Evolutionary conservation across 1,139 yeast species (phyloP), one percentile per base, ranked within the genome.

Genomic region (Candida freyschussii): DNA sequence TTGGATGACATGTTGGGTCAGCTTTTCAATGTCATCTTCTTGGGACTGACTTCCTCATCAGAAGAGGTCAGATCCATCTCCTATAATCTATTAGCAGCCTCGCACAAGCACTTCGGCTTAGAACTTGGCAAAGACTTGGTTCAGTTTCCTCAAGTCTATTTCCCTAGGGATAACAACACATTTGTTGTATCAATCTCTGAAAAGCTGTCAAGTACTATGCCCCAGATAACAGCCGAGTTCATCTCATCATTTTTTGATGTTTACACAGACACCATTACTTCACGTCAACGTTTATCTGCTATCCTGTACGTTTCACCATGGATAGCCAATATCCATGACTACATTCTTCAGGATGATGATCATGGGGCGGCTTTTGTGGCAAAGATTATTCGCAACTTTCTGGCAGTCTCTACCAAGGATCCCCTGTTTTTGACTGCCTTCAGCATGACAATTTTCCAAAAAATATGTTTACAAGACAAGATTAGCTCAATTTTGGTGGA

Each of bases 401-500:
- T 86, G 40, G 65, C 71, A 24, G 65, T 82, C 21, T 73, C 93
- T 1, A 57, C 67, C 12, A 43, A 53, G 13, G 64, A 66, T 27
- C 54, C 60, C 5, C 55, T 56, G 0, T 65, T 65, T 24, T 58
- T 69, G 20, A 59, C 67, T 31, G 63, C 76, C 0, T 65, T 74
- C 46, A 68, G 78, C 32, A 72, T 75, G 30, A 71, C 71, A 38
- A 62, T 85, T n/a, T 86, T 95, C 95, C 72, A 78, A 21, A 67
- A 70, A 29, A 53, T 85, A 13, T 76, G 82, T 21, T 51, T 69
- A 4, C 89, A 83, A 42, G 76, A 78, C 29, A 64, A 75, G 27
- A 57, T 85, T 15, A 69, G 74, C 4, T 67, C 71, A 7, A 57
- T 75, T 4, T 63, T 85, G 23, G 71, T 84, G 11, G 86, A 82